Evolutionary conservation across 2,329 filamentous ascomycete species (phyloP), one percentile per base, ranked within the genome.

Genomic region (Fusarium sp.): DNA sequence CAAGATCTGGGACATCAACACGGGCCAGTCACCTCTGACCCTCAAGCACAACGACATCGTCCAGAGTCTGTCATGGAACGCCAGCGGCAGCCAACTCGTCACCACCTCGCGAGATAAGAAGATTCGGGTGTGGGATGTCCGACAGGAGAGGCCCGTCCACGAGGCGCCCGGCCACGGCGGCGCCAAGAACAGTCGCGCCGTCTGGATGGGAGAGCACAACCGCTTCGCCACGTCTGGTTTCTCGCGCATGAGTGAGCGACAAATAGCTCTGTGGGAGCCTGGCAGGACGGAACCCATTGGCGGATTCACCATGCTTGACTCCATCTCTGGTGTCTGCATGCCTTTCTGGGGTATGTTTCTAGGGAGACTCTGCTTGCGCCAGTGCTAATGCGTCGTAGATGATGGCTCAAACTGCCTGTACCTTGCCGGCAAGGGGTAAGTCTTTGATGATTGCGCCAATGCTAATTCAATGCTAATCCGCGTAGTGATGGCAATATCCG

Each of bases 51-150:
- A 85, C 65, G 95, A 99, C 72, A 93, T 97, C 67, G 91, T 98
- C 35, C 95, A 98, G 78, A 96, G 92, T 62, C 83, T 98, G 71
- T 96, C 94, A 28, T 99, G 94, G 94, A 97, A 91, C 78, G 92
- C 93, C 65, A 90, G 91, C 69, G 95, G 95, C 58, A 88, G 88
- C 53, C 84, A 95, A 75, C 80, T 99, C 58, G 93, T 91, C 44
- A 98, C 95, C 7, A 98, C 95, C 8, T 97, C 93, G 61, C 88
- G 95, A 72, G 95, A 99, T 85, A 99, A 99, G 89, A 97, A 97
- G 82, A 85, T 99, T 65, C 90, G 95, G 60, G 89, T 98, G 64
- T 99, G 95, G 95, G 95, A 99, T 83, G 92, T 94, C 57, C 90
- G 95, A 74, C 93, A 97, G 81, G 91, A 98, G 79, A 90, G 86